Evolutionary conservation across 179 eudicot genomes (phyloP).

Genomic region (Camellia oleifera): DNA sequence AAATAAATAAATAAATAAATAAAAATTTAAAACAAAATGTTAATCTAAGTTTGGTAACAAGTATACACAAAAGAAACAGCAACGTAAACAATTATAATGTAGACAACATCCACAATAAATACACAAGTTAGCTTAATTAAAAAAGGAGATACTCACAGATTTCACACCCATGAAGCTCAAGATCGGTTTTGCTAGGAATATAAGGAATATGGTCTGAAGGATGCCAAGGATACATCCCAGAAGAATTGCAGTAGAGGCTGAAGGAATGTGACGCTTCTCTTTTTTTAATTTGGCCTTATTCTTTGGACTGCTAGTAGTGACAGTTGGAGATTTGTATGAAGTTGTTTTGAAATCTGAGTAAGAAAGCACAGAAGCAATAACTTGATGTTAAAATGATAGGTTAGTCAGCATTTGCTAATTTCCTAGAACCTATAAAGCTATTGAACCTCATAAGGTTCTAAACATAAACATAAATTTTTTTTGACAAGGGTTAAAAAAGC

Average conservation of each 20-base stretch:
- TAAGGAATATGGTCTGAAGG: slow-evolving; percentile 65
- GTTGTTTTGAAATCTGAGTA: slow-evolving; percentile 24
- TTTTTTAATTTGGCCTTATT: slow-evolving; percentile 17
- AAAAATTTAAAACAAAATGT: background rate
- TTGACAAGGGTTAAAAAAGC: background rate
- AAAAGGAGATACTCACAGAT: slow-evolving; percentile 45
- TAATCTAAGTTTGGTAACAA: background rate
- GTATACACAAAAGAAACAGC: background rate
- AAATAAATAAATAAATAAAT: too few species aligned
- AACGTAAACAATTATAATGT: background rate
- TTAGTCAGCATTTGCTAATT: background rate
- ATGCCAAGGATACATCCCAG: slow-evolving; percentile 80
- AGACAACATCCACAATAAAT: background rate
- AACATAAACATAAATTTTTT: background rate
- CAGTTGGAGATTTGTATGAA: slow-evolving; percentile 17
- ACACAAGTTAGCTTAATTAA: background rate
- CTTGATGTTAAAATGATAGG: background rate
- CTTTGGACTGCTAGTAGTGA: background rate
- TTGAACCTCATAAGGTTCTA: background rate
- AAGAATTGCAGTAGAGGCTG: slow-evolving; percentile 88
- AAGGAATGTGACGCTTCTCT: slow-evolving; percentile 65
- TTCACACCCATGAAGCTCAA: slow-evolving; percentile 86
- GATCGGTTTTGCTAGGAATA: slow-evolving; percentile 63
- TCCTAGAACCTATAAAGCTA: too few species aligned
- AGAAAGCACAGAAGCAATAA: background rate